Evolutionary conservation across 257 asterid genomes (phyloP), one percentile per base, ranked within the genome.

Genomic region (Solanum gracilifrons): DNA sequence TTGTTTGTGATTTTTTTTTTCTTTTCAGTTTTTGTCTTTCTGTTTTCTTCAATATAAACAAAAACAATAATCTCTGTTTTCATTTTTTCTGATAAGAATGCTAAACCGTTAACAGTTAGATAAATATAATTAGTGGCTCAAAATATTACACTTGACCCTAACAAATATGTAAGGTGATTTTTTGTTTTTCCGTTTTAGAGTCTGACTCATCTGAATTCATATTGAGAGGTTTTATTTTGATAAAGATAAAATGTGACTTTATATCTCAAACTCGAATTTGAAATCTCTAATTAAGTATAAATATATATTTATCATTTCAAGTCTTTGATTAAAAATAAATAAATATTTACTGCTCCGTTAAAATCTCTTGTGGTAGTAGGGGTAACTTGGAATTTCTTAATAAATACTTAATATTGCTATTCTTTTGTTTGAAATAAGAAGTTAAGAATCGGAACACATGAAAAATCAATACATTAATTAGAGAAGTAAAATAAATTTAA

Each of bases 211-310:
- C 13, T 0, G 0, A 62, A 62, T 62, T 23, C 6, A n/a, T 62
- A 62, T 62, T 2, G 4, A 9, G 2, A 62, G 2, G 1, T n/a
- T 0, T 2, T 23, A n/a, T 0, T 62, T 23, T 62, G 0, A 23
- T 23, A 55, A 31, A 31, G 0, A 55, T 6, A 6, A 7, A 55
- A 0, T 51, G 0, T 48, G 0, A 5, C 0, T 15, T 15, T 6
- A 0, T 0, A 51, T 51, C 7, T 0, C 0, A 41, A 10, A 1
- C 15, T 41, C 1, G 1, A 41, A 41, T 41, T 41, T 0, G 4
- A 13, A 13, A 43, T 43, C 0, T 43, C 18, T 43, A 11, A 43
- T 43, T 12, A 43, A 43, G 51, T 0, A 4, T 43, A 0, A 0
- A 43, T 11, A 43, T 11, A 43, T 43, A 12, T 12, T 43, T 43